Base-by-base conservation (phyloP, 768 basidiomycete species). In the Tylopilus sp. region DNA sequence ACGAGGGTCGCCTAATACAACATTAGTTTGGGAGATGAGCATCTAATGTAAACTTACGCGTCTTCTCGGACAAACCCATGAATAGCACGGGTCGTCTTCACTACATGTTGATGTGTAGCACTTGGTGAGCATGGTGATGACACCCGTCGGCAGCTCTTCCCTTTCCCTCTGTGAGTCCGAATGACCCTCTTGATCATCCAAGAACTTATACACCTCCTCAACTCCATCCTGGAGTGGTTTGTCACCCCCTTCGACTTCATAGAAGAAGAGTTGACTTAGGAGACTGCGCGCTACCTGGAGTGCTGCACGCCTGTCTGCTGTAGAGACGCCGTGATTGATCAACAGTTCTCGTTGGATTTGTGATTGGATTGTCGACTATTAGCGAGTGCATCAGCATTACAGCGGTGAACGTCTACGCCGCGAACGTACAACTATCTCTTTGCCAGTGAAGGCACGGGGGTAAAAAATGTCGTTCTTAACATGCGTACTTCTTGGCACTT, bases 191-290 rank as follows among this genome's bases (percentile, higher is more conserved):
- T 79, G 76, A 56, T 95, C 93, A 51, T 91, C 91, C 62, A 91
- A 74, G 69, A 97, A 95, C 77, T 88, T 89, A 71, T 90, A 97
- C 6, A 97, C 93, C 55, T 95, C 91, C 61, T 95, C 93, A 4
- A 95, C 88, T 3, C 88, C 85, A 62, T 95, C 93, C 50, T 88
- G 82, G 48, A 97, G 71, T 1, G 85, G 76, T 18, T 85, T 82
- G 44, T 85, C 83, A 26, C 88, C 91, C 91, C 94, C 95, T 64
- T 98, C 94, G 7, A 98, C 94, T 66, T 98, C 95, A 64, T 92
- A 91, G 69, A 97, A 95, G 76, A 93, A 98, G 5, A 98, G 78
- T 65, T 95, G 92, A 52, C 81, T 86, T 64, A 98, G 94, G 33
- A 98, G 75, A 51, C 89, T 91, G 35, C 92, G 84, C 4, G 93